Base-by-base conservation (phyloP, 2,329 filamentous ascomycete genomes). In the Exutisphaerella laricina region DNA sequence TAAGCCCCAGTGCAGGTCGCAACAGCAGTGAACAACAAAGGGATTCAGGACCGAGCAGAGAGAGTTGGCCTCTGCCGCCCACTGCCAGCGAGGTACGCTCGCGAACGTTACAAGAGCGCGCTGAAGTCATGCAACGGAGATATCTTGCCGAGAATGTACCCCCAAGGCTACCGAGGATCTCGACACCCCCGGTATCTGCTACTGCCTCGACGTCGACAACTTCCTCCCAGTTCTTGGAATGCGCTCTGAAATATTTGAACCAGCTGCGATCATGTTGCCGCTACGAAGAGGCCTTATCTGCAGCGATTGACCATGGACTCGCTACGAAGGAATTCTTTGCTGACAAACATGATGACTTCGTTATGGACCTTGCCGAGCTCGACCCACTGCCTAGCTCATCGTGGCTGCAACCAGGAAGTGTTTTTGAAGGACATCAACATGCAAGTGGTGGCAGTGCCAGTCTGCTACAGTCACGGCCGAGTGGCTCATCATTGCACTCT, bases 361-460 rank as follows among this genome's bases (percentile, higher is more conserved):
- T 82, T 30, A 67, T 79, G 18, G 72, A 81, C 52, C 71, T 75
- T 12, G 59, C 62, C 14, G 68, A 64, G 21, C 67, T 81, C 12
- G 65, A 70, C 2, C 69, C 71, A 2, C 73, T 77, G n/a, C 55
- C 62, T 2, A 64, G 70, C 39, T 79, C 72, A 36, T 82, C 79
- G 5, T 83, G 79, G 78, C 63, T 84, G 8, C 71, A 74, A 39
- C 72, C 77, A 4, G 80, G 80, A 14, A 72, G 75, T 39, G 68
- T 78, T 0, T 80, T 82, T 50, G 72, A 72, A 9, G 80, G 80
- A 3, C 76, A 71, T 18, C 80, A 84, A 57, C 74, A 78, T 55
- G 79, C 79, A 14, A 70, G 67, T 6, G 65, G 58, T 38, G 50
- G 44, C 21, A 51, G 48, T 44, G 31, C 47, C 29, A 46, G 38